phyloP scores from a whole-genome alignment of 257 asterid species.

The Gentiana straminea region DNA sequence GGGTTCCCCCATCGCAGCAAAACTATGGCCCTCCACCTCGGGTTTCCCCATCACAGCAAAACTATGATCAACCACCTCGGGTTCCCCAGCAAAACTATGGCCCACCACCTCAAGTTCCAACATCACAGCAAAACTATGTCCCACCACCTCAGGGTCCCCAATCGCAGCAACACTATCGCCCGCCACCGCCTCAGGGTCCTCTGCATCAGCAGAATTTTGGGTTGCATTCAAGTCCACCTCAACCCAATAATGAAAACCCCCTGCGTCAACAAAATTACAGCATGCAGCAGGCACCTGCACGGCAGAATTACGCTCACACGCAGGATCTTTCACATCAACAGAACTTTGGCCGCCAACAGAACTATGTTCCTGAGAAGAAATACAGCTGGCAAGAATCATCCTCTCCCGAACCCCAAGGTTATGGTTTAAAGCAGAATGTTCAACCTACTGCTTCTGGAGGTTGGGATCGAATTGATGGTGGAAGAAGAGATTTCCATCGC shows the following conservation, averaged over 20 bases:
- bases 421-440: conserved; percentile 23
- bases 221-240: conserved; percentile 10
- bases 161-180: not conserved
- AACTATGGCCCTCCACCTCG: conserved; percentile 12
- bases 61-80: conserved; percentile 6
- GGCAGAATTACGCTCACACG: conserved; percentile 12
- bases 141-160: too few species aligned
- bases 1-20: conserved; percentile 18
- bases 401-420: conserved; percentile 16
- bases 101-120: conserved; percentile 9
- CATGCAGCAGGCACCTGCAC: conserved; percentile 7
- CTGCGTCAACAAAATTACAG: conserved; percentile 11
- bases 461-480: conserved; percentile 16
- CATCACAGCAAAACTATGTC: conserved; percentile 20
- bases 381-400: conserved; percentile 22
- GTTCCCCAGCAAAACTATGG: conserved; percentile 14
- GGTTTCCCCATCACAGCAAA: conserved; percentile 10
- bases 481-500: conserved; percentile 15
- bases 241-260: conserved; percentile 1
- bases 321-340: conserved; percentile 14
- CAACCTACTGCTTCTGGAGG: conserved; percentile 20
- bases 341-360: conserved; percentile 20
- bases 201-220: conserved; percentile 23
- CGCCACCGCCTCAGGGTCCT: conserved; percentile 10
- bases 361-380: conserved; percentile 26